Base-by-base conservation (phyloP, 345 rosid genomes). In the Kernera saxatilis region DNA sequence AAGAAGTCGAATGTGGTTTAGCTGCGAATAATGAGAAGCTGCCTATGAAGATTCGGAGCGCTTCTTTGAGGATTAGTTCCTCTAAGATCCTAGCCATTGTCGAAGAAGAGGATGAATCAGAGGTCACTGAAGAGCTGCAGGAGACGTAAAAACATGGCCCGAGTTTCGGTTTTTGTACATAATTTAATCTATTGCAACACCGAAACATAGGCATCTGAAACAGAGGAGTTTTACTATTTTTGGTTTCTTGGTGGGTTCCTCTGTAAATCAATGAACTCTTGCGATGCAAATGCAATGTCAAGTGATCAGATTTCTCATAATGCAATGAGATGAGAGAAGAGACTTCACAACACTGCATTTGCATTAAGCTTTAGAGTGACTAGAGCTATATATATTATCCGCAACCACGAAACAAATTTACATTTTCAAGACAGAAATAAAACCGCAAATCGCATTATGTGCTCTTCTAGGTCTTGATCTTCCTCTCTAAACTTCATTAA, bases 1-100 rank as follows among this genome's bases (percentile, higher is more conserved):
- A 71, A 71, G 60, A 82, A 62, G 40, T 74, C 11, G 19, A 81
- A 67, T 59, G 81, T 67, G 22, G 71, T 41, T 64, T 76, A 54
- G 70, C 80, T 22, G 64, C 75, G n/a, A 57, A 59, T 14, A 78
- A 81, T 40, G 65, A 72, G 21, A 74, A 68, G 69, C 54, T 89
- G 0, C 90, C 92, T 0, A 74, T 80, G 67, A 81, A 80, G 63
- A 71, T 87, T 1, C 77, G 84, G 7, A 73, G 83, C 6, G 82
- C 79, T 50, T 78, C 87, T 64, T 40, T 66, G 35, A 87, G 77
- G 79, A 67, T 89, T 53, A 81, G 82, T 67, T 82, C 82, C n/a
- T 79, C 88, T 14, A 88, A 91, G 72, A 65, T 91, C 11, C 78
- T 80, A 2, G 93, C 96, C 37, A 61, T 87, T 50, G 88, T 84